These are phyloP conservation scores for Wickerhamomyces chambardii DNA, from an alignment of 805 yeast species.

Conservation along the genomic window DNA sequence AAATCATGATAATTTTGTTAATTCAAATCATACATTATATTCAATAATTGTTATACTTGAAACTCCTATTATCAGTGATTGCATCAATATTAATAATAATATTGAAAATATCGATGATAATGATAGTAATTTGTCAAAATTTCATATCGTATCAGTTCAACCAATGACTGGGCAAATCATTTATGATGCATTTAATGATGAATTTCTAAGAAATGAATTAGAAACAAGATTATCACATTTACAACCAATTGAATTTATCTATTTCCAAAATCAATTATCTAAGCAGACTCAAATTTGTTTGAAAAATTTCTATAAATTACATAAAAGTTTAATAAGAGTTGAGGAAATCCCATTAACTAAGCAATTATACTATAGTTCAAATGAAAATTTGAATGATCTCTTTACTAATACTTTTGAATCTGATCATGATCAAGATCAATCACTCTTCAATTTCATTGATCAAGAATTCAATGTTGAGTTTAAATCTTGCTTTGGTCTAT, in stretches of 20 bases:
- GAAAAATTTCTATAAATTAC: not conserved
- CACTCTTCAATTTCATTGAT: not conserved
- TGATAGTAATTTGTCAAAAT: constrained; percentile 24
- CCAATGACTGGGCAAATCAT: constrained; percentile 70
- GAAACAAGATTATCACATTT: constrained; percentile 70
- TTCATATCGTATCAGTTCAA: constrained; percentile 48
- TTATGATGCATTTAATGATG: constrained; percentile 64
- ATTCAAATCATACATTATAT: too few species aligned
- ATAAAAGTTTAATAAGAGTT: not conserved
- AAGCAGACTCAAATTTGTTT: constrained; percentile 18
- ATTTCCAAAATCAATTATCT: constrained; percentile 29
- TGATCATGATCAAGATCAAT: constrained; percentile 1
- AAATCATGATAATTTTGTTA: too few species aligned
- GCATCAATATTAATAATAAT: too few species aligned
- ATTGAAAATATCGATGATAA: constrained; percentile 2
- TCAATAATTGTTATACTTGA: constrained; percentile 40
- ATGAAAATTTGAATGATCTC: too few species aligned
- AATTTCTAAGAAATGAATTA: constrained; percentile 44
- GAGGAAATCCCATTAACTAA: too few species aligned
- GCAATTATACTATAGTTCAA: too few species aligned
- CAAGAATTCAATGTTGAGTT: constrained; percentile 14
- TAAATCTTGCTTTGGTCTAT: constrained; percentile 31
- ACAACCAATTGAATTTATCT: constrained; percentile 67
- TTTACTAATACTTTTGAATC: not conserved
- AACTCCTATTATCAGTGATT: constrained; percentile 7